These are phyloP conservation scores for Ascochyta clinopodiicola DNA, from an alignment of 2,329 filamentous ascomycete genomes.

Conservation along the genomic window DNA sequence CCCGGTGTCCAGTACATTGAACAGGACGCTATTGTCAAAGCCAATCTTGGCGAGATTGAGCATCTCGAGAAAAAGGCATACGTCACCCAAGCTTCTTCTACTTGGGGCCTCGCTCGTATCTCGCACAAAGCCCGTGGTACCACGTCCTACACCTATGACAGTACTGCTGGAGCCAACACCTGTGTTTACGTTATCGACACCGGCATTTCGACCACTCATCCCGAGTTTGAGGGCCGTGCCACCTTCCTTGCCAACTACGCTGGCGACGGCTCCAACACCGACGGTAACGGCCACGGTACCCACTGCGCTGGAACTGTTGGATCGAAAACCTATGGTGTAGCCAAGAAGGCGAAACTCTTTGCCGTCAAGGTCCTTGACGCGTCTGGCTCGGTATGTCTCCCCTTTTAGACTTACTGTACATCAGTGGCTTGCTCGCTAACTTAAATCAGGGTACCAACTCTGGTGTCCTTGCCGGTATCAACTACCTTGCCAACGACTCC, in stretches of 20 bases:
- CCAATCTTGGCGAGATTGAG: slow-evolving; percentile 30
- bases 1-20: slow-evolving; percentile 50
- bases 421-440: slow-evolving; percentile 14
- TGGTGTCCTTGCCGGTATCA: slow-evolving; percentile 50
- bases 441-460: slow-evolving; percentile 47
- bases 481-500: slow-evolving; percentile 44
- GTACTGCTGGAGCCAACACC: slow-evolving; percentile 46
- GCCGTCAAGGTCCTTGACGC: slow-evolving; percentile 51
- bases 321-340: slow-evolving; percentile 48
- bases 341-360: slow-evolving; percentile 49
- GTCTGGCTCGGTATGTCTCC: slow-evolving; percentile 40
- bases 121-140: slow-evolving; percentile 42
- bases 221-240: slow-evolving; percentile 50
- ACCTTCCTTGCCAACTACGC: slow-evolving; percentile 48
- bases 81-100: slow-evolving; percentile 47
- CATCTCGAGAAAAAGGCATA: slow-evolving; percentile 43
- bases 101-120: slow-evolving; percentile 53
- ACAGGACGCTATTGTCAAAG: slow-evolving; percentile 47
- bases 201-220: slow-evolving; percentile 64
- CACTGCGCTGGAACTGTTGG: slow-evolving; percentile 48
- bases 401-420: not conserved
- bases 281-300: slow-evolving; percentile 51
- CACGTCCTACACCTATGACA: slow-evolving; percentile 50
- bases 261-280: slow-evolving; percentile 43
- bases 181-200: slow-evolving; percentile 71